Conservation (phyloP, 352 stramenopile genomes). For the Phytophthora citricola region DNA sequence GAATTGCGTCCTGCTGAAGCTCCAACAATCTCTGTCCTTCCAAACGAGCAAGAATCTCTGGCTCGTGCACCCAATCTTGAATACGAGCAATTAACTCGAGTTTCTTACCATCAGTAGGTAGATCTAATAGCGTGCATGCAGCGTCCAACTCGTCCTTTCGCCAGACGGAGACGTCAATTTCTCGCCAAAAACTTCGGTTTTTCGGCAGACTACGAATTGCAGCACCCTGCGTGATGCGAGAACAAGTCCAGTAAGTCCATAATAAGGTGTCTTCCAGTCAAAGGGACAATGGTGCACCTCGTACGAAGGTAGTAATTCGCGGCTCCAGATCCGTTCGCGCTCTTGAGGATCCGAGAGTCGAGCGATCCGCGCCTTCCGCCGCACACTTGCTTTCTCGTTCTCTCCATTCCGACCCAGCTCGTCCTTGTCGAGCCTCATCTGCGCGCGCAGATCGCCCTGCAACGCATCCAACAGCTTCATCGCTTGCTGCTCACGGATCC, state of each 20-base stretch:
- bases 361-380: conserved; percentile 53
- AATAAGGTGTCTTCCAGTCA: not conserved
- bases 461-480: conserved; percentile 60
- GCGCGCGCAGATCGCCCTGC: conserved; percentile 65
- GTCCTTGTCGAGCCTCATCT: conserved; percentile 66
- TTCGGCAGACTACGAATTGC: conserved; percentile 68
- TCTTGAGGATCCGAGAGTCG: conserved; percentile 52
- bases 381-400: conserved; percentile 39
- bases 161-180: conserved; percentile 59
- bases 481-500: conserved; percentile 65
- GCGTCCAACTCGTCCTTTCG: conserved; percentile 61
- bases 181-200: conserved; percentile 62
- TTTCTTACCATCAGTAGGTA: conserved; percentile 61
- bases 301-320: conserved; percentile 44
- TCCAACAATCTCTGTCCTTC: conserved; percentile 45
- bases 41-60: conserved; percentile 47
- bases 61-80: conserved; percentile 77
- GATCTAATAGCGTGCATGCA: conserved; percentile 64
- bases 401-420: conserved; percentile 32
- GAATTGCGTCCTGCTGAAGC: conserved; percentile 47
- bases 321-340: conserved; percentile 63
- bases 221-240: conserved; percentile 30
- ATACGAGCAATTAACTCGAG: conserved; percentile 66
- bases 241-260: not conserved
- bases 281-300: conserved; percentile 35